These are phyloP conservation scores for Ophiocordyceps australis DNA, from an alignment of 2,329 filamentous ascomycete genomes.

Conservation along the genomic window DNA sequence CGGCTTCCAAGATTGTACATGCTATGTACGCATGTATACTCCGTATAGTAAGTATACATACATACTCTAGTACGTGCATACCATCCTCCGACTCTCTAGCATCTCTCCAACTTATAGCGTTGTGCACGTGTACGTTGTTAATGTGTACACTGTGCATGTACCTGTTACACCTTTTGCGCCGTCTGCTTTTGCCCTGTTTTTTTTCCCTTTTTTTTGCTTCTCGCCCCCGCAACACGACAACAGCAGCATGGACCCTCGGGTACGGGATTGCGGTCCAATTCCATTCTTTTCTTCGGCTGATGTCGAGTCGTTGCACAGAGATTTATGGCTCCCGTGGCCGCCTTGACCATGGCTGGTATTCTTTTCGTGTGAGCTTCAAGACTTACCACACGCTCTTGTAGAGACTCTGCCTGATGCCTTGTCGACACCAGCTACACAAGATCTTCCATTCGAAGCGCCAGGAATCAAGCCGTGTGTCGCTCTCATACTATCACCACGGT, in stretches of 20 bases:
- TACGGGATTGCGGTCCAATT: slow-evolving; percentile 4
- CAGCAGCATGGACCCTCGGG: slow-evolving; percentile 14
- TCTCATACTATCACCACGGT: not conserved
- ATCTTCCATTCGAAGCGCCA: slow-evolving; percentile 20
- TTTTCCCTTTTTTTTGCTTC: not conserved
- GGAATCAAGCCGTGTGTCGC: slow-evolving; percentile 12
- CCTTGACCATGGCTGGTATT: slow-evolving; percentile 33
- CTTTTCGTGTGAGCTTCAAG: slow-evolving; percentile 21
- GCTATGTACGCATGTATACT: too few species aligned
- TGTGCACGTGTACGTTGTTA: too few species aligned
- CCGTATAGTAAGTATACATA: too few species aligned
- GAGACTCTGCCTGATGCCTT: not conserved
- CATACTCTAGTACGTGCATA: too few species aligned
- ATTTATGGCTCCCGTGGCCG: slow-evolving; percentile 29
- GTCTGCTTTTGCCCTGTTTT: too few species aligned
- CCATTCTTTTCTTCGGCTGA: not conserved
- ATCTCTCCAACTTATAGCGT: too few species aligned
- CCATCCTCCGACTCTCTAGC: too few species aligned
- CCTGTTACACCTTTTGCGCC: too few species aligned
- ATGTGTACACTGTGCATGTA: too few species aligned
- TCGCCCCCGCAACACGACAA: too few species aligned
- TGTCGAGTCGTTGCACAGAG: slow-evolving; percentile 10
- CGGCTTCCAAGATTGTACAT: too few species aligned
- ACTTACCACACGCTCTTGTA: not conserved
- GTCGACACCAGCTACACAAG: slow-evolving; percentile 4